Conservation (phyloP, 345 rosid genomes). For the Microcos paniculata region DNA sequence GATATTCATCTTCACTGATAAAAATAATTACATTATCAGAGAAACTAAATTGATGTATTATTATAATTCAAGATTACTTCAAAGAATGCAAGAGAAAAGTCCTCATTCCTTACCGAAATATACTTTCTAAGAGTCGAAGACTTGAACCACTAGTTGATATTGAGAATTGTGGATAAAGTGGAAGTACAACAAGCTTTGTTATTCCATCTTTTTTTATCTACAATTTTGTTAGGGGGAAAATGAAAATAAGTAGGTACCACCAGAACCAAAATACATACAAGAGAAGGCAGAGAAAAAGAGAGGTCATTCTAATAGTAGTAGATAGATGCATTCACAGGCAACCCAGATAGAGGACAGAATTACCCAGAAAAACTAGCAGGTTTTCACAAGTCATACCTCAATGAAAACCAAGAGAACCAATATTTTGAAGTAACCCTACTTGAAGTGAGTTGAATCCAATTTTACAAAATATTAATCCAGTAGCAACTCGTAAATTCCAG, state of each 20-base stretch:
- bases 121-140: constrained; percentile 88
- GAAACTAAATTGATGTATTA: constrained; percentile 15
- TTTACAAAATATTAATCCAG: constrained; percentile 7
- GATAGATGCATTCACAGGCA: neutral
- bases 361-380: neutral
- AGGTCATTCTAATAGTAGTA: neutral
- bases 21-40: constrained; percentile 25
- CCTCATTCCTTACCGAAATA: constrained; percentile 64
- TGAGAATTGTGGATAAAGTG: constrained; percentile 97
- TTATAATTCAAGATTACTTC: neutral
- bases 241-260: neutral
- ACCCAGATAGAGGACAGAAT: constrained; percentile 10
- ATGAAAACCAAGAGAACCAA: neutral
- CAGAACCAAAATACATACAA: neutral
- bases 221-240: constrained; percentile 1
- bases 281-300: neutral
- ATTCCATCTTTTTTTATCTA: constrained; percentile 92
- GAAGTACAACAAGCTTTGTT: constrained; percentile 93
- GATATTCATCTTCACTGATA: constrained; percentile 92
- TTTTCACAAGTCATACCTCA: neutral
- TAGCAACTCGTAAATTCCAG: neutral
- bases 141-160: constrained; percentile 99
- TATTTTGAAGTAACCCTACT: neutral
- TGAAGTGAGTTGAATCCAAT: constrained; percentile 7
- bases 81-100: constrained; percentile 1